Conservation (phyloP, 2,329 filamentous ascomycete species). For the Cucurbitaria berberidis region DNA sequence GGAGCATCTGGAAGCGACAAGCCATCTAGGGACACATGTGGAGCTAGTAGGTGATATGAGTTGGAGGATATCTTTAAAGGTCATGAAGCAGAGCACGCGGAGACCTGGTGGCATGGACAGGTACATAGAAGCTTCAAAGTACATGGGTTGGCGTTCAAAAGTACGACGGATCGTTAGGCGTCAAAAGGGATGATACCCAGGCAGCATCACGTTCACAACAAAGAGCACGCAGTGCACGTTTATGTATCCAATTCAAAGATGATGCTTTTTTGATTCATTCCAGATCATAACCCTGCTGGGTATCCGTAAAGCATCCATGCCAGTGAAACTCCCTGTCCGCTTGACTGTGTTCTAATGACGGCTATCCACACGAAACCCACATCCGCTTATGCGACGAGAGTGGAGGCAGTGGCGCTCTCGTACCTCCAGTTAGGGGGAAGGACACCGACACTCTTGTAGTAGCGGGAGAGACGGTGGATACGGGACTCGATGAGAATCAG, state of each 20-base stretch:
- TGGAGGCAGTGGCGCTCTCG: constrained; percentile 87
- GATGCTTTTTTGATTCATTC: constrained; percentile 50
- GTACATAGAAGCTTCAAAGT: neutral
- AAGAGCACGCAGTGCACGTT: constrained; percentile 13
- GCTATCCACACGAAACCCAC: constrained; percentile 30
- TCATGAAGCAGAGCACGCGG: neutral
- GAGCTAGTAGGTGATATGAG: neutral
- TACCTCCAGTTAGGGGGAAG: constrained; percentile 96
- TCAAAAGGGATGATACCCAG: constrained; percentile 28
- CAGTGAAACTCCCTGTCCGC: constrained; percentile 47
- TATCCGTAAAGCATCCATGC: constrained; percentile 46
- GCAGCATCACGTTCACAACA: constrained; percentile 13
- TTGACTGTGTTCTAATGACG: constrained; percentile 37
- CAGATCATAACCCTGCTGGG: constrained; percentile 44
- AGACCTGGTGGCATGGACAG: neutral
- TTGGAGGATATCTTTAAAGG: neutral
- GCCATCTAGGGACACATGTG: neutral
- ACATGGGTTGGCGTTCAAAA: constrained; percentile 13
- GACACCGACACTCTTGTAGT: constrained; percentile 96
- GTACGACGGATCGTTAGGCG: neutral
- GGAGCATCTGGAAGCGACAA: neutral
- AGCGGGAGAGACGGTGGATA: constrained; percentile 98
- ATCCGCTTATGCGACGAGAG: constrained; percentile 51
- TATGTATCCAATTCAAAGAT: constrained; percentile 33
- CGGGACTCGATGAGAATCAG: constrained; percentile 99